Percentiles rank a stretch among this genome's conserved stretches.
Conservation (phyloP, 306 rosid species). For the Ochetophila trinervis region DNA sequence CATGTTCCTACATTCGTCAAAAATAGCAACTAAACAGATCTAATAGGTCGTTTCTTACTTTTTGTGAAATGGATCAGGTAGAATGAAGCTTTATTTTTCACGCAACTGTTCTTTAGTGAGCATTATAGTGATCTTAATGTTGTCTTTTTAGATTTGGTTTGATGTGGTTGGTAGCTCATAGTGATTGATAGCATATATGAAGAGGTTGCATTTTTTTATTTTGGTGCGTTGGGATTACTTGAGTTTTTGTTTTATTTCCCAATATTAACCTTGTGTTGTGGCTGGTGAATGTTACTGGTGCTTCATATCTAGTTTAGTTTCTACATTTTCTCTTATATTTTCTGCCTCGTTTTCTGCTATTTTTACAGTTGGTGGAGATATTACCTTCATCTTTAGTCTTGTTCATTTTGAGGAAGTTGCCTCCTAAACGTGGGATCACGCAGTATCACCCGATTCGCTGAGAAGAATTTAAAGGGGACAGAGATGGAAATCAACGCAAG, state of each 20-base stretch:
- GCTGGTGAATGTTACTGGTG: too few species aligned
- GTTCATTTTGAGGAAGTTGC: slow-evolving; percentile 57
- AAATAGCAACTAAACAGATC: too few species aligned
- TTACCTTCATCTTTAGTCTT: slow-evolving; percentile 56
- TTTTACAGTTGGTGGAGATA: slow-evolving; percentile 50
- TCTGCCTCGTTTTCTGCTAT: background rate
- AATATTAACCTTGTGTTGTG: too few species aligned
- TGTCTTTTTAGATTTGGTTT: background rate
- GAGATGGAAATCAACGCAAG: background rate
- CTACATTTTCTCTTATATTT: too few species aligned
- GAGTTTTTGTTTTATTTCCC: too few species aligned
- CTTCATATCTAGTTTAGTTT: too few species aligned
- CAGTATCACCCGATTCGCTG: slow-evolving; percentile 61
- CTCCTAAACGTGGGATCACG: slow-evolving; percentile 63
- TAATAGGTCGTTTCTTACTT: too few species aligned
- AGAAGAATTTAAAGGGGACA: slow-evolving; percentile 7
- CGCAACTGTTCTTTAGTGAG: background rate
- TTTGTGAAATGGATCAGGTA: too few species aligned
- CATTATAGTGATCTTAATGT: background rate
- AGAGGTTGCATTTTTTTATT: too few species aligned
- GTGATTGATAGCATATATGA: too few species aligned
- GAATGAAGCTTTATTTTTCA: background rate
- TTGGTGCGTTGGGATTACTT: too few species aligned
- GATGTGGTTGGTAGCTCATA: background rate
- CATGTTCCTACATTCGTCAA: too few species aligned